Conservation (phyloP, 2,329 filamentous ascomycete genomes). For the Claviceps sp. region DNA sequence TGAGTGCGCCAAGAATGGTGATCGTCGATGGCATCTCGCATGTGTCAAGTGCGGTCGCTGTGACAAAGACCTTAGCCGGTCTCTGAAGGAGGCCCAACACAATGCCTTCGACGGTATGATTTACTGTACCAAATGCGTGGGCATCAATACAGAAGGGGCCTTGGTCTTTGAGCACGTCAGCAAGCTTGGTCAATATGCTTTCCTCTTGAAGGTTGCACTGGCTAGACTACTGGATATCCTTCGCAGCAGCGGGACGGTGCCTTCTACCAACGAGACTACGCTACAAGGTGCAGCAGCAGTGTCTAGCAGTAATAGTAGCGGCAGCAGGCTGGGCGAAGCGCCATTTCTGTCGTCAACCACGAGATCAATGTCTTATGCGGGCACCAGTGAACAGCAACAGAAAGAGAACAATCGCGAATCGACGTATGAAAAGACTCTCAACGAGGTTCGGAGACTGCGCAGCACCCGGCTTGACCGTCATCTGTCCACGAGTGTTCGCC, state of each 20-base stretch:
- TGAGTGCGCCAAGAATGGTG: constrained; percentile 65
- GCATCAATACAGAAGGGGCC: constrained; percentile 37
- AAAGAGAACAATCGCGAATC: constrained; percentile 48
- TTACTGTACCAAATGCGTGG: constrained; percentile 57
- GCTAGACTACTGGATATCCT: constrained; percentile 81
- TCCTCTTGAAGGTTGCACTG: constrained; percentile 80
- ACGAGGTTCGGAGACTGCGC: constrained; percentile 80
- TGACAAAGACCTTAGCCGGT: constrained; percentile 50
- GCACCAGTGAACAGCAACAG: constrained; percentile 29
- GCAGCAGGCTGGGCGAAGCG: constrained; percentile 13
- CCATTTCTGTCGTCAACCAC: constrained; percentile 46
- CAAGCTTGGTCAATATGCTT: constrained; percentile 88
- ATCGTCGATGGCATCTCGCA: constrained; percentile 69
- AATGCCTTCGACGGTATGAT: constrained; percentile 54
- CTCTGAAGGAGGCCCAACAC: constrained; percentile 57
- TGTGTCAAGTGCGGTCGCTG: constrained; percentile 67
- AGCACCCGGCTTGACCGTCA: constrained; percentile 93
- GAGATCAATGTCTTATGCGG: constrained; percentile 62
- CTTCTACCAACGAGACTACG: constrained; percentile 56
- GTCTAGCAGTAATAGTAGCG: neutral
- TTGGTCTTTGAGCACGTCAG: constrained; percentile 59
- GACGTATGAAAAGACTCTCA: constrained; percentile 89
- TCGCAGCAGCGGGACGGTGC: constrained; percentile 67
- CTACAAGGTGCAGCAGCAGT: constrained; percentile 8
- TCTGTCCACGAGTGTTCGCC: constrained; percentile 82